These are phyloP conservation scores for Calvatia gigantea DNA, from an alignment of 768 basidiomycete species.

Conservation along the genomic window DNA sequence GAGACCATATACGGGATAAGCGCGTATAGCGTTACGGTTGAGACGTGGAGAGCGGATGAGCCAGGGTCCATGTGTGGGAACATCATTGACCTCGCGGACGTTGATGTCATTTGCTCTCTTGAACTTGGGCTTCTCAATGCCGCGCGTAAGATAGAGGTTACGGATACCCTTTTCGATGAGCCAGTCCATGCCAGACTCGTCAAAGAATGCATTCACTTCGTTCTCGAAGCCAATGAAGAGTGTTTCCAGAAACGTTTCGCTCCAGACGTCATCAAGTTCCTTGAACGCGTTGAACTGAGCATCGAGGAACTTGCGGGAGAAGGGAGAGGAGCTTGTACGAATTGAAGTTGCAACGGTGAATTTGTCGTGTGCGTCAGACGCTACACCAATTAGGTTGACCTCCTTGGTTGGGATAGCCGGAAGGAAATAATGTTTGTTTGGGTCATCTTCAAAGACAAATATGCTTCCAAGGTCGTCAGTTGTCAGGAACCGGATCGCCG, in stretches of 20 bases:
- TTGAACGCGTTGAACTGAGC: constrained; percentile 20
- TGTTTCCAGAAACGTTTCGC: constrained; percentile 22
- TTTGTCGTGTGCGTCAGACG: constrained; percentile 10
- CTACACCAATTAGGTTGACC: neutral
- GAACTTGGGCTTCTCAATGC: constrained; percentile 8
- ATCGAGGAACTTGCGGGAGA: constrained; percentile 25
- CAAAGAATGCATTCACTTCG: constrained; percentile 19
- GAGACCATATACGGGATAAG: constrained; percentile 32
- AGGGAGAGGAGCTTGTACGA: constrained; percentile 20
- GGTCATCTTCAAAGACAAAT: constrained; percentile 4
- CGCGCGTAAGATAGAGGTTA: constrained; percentile 5
- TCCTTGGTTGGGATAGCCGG: constrained; percentile 15
- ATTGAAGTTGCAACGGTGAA: constrained; percentile 25
- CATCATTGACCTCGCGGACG: constrained; percentile 16
- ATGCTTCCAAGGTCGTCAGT: constrained; percentile 1
- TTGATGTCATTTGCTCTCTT: constrained; percentile 5
- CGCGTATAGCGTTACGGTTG: constrained; percentile 10
- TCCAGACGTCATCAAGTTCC: constrained; percentile 33
- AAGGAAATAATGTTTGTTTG: constrained; percentile 22
- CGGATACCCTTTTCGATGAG: constrained; percentile 20
- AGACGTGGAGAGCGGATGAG: constrained; percentile 14
- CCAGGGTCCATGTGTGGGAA: constrained; percentile 27
- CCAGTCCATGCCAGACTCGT: constrained; percentile 24
- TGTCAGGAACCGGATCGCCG: constrained; percentile 8
- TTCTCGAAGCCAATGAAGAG: constrained; percentile 28